Evolutionary conservation across 345 rosid genomes (phyloP), one percentile per base, ranked within the genome.

Genomic region (Corymbia maculata): DNA sequence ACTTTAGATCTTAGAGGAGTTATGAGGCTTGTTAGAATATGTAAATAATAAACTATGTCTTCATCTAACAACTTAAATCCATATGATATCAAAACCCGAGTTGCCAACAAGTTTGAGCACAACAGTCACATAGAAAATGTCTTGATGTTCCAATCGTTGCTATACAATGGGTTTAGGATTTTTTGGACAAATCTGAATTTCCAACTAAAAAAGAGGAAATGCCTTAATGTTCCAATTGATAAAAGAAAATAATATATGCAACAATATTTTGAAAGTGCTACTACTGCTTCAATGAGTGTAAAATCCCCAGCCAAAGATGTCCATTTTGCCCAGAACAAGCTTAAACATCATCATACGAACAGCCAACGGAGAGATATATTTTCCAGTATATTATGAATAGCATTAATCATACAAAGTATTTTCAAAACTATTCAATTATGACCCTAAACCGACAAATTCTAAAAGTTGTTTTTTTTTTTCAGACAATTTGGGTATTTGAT

Each of bases 81-180:
- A 55, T 0, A 55, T 55, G 61, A 55, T 55, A 55, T 8, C 22
- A 55, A 12, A 55, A 28, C 61, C 9, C 22, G 0, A 21, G 28
- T 22, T 55, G 22, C 13, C 61, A 4, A 22, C 22, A 55, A 55
- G 22, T 55, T 1, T 1, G 12, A 1, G 9, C 28, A 11, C 28
- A 22, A 55, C 5, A 55, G 5, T 55, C 61, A 55, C 1, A 9
- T 0, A 0, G 13, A 55, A 55, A 28, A 55, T 0, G 12, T 12
- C 0, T 22, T 55, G 61, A 22, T 22, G 26, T 55, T 55, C 22
- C 0, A 55, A 0, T 55, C 2, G 61, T 10, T 7, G 0, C 0
- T 21, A 0, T 55, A 21, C 0, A 55, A 55, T 55, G 19, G 11
- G 0, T 0, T 55, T 22, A 22, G 61, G 61, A 22, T 12, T 22